Base-by-base conservation (phyloP, 768 basidiomycete genomes). In the Russula sp. region DNA sequence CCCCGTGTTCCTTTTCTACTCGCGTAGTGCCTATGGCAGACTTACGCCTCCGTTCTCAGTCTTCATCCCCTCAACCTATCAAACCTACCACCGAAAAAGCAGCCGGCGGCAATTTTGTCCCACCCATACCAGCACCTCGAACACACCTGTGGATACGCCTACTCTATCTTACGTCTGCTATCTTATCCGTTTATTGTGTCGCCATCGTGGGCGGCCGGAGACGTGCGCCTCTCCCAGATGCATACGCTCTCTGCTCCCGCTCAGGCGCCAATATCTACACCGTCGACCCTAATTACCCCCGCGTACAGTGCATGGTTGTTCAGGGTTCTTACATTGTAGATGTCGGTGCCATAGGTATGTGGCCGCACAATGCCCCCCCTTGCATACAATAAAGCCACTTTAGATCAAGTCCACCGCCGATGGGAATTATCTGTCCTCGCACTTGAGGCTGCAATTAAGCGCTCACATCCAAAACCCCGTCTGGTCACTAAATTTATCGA, bases 231-330 rank as follows among this genome's bases (percentile, higher is more conserved):
- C 69, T 74, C 32, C 65, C 74, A 3, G 60, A 71, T n/a, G 57
- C 75, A 5, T 89, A 89, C 70, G 85, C 83, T 1, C 68, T 90
- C n/a, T 90, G 89, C 73, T 83, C 88, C 32, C 78, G 71, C 55
- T 75, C 80, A 13, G 79, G 78, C 22, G 68, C 77, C 55, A 74
- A 75, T 34, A 80, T 92, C 55, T 89, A 90, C 69, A 88, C 86
- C 20, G 86, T 90, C n/a, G 86, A 91, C 71, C 72, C 75, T 7
- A 61, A 72, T 34, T 79, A 81, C 64, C 74, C 80, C 5, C 77
- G 74, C 61, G 82, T 79, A 6, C 83, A 90, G 69, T 91, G 89
- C 67, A 77, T 92, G 42, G 80, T 89, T 24, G 77, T 90, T 22
- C 72, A 81, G 44, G 78, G 78, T 30, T 73, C 77, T 42, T 71